phyloP scores from a whole-genome alignment of 2,329 filamentous ascomycete genomes.

The Fusarium phyllophilum region DNA sequence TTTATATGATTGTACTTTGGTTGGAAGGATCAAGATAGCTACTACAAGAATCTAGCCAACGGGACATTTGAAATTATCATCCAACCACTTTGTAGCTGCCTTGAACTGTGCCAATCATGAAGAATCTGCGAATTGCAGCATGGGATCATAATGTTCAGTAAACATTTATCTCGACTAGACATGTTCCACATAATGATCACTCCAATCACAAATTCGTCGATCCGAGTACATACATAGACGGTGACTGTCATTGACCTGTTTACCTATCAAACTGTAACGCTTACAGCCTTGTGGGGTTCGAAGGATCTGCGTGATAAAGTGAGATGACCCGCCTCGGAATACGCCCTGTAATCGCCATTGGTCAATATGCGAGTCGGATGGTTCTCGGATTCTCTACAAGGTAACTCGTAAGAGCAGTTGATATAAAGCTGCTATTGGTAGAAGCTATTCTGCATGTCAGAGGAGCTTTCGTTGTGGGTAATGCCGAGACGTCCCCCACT shows the following conservation, averaged over 20 bases:
- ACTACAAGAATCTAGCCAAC: background rate
- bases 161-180: background rate
- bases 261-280: background rate
- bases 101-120: no score
- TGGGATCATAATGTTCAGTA: background rate
- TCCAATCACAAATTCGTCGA: background rate
- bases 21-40: no score
- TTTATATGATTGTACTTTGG: background rate
- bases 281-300: background rate
- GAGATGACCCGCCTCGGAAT: background rate
- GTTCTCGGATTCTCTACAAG: background rate
- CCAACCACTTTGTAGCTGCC: no score
- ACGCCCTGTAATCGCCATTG: background rate
- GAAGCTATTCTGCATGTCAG: background rate
- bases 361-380: background rate
- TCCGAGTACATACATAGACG: background rate
- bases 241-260: no score
- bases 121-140: background rate
- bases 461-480: background rate
- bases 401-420: background rate
- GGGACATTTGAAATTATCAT: no score
- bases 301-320: background rate
- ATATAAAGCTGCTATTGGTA: no score
- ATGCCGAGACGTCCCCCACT: background rate
- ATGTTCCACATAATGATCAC: fast-evolving